Base-by-base conservation (phyloP, 2,329 filamentous ascomycete genomes). In the Cladophialophora yegresii region DNA sequence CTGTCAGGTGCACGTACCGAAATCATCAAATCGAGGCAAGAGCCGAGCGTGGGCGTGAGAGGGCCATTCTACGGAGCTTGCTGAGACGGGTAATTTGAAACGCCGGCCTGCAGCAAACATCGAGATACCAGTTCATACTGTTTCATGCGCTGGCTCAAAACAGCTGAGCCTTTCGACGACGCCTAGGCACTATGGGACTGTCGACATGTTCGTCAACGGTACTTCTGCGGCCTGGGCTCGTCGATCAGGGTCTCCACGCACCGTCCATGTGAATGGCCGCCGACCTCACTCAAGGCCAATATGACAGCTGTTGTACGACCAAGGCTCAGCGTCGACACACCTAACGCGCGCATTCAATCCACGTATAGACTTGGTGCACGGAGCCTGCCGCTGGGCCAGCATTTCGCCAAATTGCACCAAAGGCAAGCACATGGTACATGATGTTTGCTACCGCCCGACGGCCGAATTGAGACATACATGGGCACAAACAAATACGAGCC, bases 241-340 rank as follows among this genome's bases (percentile, higher is more conserved):
- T 13, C 54, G 45, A 58, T 57, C n/a, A 26, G 49, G 13, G 47
- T n/a, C n/a, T 13, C 32, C 13, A 20, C 36, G 30, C 36, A 33
- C 33, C 22, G 63, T 49, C 60, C 32, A 28, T 45, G 26, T 55
- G n/a, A 32, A 56, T 36, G 58, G 54, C 59, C 50, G 62, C 26
- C 43, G 49, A 62, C 61, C 40, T 36, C 50, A 49, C 32, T 59
- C 61, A 63, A 65, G 61, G 62, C 53, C 64, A 69, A 69, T 67
- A 69, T 69, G 67, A 69, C 67, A 69, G 67, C 67, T 69, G 67
- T 63, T 36, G 67, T 69, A 62, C 56, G 7, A 69, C 67, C 56
- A 47, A 47, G 28, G 20, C 47, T 53, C 47, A 36, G 60, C 57
- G 33, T 51, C 36, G 16, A 30, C 23, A 47, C 23, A 40, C 22